These are phyloP conservation scores for Venturia asperata DNA, from an alignment of 2,329 filamentous ascomycete genomes.

Conservation along the genomic window DNA sequence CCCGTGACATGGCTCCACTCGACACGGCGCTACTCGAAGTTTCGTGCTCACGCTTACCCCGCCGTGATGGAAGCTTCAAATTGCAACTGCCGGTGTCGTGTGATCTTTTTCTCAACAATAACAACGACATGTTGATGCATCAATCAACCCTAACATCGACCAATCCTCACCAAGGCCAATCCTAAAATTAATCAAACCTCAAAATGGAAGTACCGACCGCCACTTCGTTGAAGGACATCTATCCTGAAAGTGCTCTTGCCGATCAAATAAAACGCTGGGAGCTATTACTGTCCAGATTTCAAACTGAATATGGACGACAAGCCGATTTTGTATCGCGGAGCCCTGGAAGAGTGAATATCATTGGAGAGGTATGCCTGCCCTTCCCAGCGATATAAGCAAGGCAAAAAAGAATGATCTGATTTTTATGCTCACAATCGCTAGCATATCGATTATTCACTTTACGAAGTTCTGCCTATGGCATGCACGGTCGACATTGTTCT, in stretches of 20 bases:
- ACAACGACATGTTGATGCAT: background rate
- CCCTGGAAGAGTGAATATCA: constrained; percentile 21
- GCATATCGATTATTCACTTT: constrained; percentile 98
- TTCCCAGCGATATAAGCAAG: no score
- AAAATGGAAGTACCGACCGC: constrained; percentile 19
- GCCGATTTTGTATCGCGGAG: constrained; percentile 22
- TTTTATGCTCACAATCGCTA: constrained; percentile 22
- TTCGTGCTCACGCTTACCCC: background rate
- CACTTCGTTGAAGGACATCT: constrained; percentile 21
- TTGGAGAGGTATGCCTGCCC: constrained; percentile 19
- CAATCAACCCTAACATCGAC: background rate
- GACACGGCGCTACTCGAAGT: background rate
- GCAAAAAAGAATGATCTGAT: background rate
- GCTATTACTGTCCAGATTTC: constrained; percentile 17
- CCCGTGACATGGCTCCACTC: no score
- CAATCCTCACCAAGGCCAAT: background rate
- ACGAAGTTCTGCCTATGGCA: constrained; percentile 92
- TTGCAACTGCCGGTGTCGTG: background rate
- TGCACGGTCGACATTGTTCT: constrained; percentile 87
- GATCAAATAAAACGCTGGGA: constrained; percentile 20
- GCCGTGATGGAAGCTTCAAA: no score
- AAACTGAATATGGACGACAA: constrained; percentile 17
- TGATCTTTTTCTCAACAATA: constrained; percentile 2
- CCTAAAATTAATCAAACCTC: background rate
- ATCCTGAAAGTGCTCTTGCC: constrained; percentile 20